Base-by-base conservation (phyloP, 1,284 basidiomycete genomes). In the Trichosporon sp. region DNA sequence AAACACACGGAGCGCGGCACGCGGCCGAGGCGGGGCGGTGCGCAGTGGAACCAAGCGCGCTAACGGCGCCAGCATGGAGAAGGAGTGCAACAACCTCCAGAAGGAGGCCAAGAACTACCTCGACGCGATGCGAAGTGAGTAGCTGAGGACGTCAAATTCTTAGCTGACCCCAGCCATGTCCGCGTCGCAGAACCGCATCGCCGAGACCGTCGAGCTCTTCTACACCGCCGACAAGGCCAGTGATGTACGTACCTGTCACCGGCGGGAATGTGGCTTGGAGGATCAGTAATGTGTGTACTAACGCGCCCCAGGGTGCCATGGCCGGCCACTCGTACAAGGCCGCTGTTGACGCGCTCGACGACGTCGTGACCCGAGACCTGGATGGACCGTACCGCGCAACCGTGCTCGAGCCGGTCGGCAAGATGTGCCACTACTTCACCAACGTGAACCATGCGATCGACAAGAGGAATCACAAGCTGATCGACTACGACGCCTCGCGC, bases 391-490 rank as follows among this genome's bases (percentile, higher is more conserved):
- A 92, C 84, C 89, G 97, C 44, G 93, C 93, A 27, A 95, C 95
- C 15, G 91, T 99, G 53, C 90, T 97, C 70, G 97, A 99, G 80
- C 96, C 96, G 3, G 85, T 96, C 1, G 94, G 96, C 1, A 97
- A 96, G 85, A 93, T 99, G 87, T 94, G 92, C 80, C 90, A 91
- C 1, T 98, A 98, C 83, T 98, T 96, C 84, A 93, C 93, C 4
- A 87, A 93, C 62, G 90, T 98, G 78, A 98, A 98, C 81, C 92
- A 95, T 72, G 92, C 95, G 68, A 94, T 99, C 74, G 79, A 89
- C 58, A 99, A 99, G 84, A 88, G 97, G 64, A 92, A 95, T 84
- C 95, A 98, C 86, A 99, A 99, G 89, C 86, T 98, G 71, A 87
- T 97, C 58, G 97, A 99, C 85, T 99, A 96, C 80, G 97, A 99